Conservation (phyloP, 2,329 filamentous ascomycete species). For the Colletotrichum tofieldiae region DNA sequence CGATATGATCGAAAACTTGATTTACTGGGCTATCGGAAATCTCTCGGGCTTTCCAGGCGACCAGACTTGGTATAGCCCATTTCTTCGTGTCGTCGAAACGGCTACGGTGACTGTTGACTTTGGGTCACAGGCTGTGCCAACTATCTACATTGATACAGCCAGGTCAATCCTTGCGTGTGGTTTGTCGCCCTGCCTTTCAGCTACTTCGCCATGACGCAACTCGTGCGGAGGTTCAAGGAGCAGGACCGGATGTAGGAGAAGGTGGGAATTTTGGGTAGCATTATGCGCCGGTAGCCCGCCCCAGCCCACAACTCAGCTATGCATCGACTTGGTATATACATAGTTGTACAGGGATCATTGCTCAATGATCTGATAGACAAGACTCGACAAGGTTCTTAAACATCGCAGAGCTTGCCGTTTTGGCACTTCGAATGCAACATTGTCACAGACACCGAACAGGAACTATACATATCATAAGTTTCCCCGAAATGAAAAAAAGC, state of each 20-base stretch:
- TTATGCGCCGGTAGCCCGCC: too few species aligned
- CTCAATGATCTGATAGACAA: neutral
- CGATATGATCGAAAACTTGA: slow-evolving; percentile 60
- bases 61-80: slow-evolving; percentile 61
- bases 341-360: neutral
- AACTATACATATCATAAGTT: neutral
- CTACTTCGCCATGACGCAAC: slow-evolving; percentile 59
- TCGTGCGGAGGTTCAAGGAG: slow-evolving; percentile 57
- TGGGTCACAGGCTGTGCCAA: too few species aligned
- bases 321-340: neutral
- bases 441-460: too few species aligned
- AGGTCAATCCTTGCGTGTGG: slow-evolving; percentile 46
- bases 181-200: slow-evolving; percentile 60
- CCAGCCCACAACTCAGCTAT: neutral
- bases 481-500: neutral
- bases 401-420: neutral
- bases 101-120: slow-evolving; percentile 45
- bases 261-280: neutral
- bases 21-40: slow-evolving; percentile 64
- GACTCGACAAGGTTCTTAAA: too few species aligned
- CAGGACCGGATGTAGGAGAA: slow-evolving; percentile 47
- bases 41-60: slow-evolving; percentile 60
- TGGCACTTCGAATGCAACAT: neutral
- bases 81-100: slow-evolving; percentile 60
- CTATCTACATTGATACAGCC: too few species aligned